phyloP scores from a whole-genome alignment of 73 alveolate species.

The Paramecium primaurelia region DNA sequence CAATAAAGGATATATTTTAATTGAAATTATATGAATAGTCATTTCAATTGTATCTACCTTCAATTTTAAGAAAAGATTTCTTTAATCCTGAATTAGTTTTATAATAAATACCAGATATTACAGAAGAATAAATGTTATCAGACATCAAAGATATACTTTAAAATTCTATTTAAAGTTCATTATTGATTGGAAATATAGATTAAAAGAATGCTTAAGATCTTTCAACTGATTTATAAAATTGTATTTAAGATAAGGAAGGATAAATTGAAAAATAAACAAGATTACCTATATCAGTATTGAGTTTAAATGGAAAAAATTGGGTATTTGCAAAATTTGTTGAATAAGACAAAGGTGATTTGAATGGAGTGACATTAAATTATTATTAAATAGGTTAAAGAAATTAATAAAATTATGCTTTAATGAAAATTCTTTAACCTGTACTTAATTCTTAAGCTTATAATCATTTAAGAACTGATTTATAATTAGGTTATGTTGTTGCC shows the following conservation, averaged over 20 bases:
- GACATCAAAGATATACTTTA: not conserved
- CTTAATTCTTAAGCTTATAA: conserved; percentile 5
- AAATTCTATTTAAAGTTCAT: not conserved
- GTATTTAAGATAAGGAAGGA: not conserved
- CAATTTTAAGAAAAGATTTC: not conserved
- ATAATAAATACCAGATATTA: not conserved
- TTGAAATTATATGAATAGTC: conserved; percentile 21
- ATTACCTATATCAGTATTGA: not conserved
- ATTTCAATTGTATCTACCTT: not conserved
- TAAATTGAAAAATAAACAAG: too few species aligned
- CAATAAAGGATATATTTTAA: not conserved
- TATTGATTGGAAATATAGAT: conserved; percentile 1
- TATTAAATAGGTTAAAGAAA: conserved; percentile 46
- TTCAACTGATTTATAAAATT: not conserved
- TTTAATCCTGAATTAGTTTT: not conserved
- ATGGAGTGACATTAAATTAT: conserved; percentile 44
- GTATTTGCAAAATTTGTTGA: not conserved
- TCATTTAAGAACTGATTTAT: conserved; percentile 8
- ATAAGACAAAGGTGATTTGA: conserved; percentile 15
- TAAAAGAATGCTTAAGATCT: not conserved
- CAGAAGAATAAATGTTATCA: not conserved
- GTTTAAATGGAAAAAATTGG: not conserved
- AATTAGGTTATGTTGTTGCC: conserved; percentile 43
- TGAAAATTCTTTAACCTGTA: not conserved
- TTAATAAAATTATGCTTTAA: not conserved